These are phyloP conservation scores for Verticillium isaacii DNA, from an alignment of 2,329 filamentous ascomycete genomes.

Conservation along the genomic window DNA sequence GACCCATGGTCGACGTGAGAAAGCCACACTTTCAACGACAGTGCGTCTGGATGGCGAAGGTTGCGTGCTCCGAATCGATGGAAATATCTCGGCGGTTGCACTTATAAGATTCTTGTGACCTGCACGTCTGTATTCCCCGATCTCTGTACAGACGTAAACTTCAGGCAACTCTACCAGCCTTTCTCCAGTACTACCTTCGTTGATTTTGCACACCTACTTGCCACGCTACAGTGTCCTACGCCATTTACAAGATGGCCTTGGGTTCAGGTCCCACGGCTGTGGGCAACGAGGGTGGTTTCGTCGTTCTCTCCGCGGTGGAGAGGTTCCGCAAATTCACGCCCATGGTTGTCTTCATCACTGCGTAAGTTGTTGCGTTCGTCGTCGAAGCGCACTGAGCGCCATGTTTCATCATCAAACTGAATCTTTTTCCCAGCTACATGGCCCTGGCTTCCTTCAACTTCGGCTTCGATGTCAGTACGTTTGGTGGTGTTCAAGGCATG, in stretches of 20 bases:
- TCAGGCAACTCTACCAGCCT: too few species aligned
- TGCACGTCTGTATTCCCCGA: not conserved
- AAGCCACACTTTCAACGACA: too few species aligned
- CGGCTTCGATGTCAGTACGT: slow-evolving; percentile 20
- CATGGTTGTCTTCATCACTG: slow-evolving; percentile 14
- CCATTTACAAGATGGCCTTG: too few species aligned
- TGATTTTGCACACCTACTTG: too few species aligned
- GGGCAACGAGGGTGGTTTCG: not conserved
- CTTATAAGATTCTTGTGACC: not conserved
- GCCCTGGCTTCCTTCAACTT: slow-evolving; percentile 20
- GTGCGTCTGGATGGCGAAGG: too few species aligned
- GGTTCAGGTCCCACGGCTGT: not conserved
- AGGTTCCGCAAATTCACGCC: not conserved
- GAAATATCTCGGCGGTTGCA: too few species aligned
- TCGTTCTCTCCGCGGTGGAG: not conserved
- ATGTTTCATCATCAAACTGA: not conserved
- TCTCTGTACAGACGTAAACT: too few species aligned
- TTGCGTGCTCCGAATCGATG: too few species aligned
- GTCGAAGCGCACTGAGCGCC: not conserved
- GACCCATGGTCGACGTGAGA: too few species aligned
- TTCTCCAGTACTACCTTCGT: too few species aligned
- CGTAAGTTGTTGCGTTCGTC: slow-evolving; percentile 1
- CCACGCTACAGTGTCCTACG: too few species aligned
- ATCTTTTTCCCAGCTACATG: slow-evolving; percentile 14
- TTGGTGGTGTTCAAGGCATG: slow-evolving; percentile 21